phyloP scores from a whole-genome alignment of 1,284 basidiomycete species.

The Cryptococcus maquisensis region DNA sequence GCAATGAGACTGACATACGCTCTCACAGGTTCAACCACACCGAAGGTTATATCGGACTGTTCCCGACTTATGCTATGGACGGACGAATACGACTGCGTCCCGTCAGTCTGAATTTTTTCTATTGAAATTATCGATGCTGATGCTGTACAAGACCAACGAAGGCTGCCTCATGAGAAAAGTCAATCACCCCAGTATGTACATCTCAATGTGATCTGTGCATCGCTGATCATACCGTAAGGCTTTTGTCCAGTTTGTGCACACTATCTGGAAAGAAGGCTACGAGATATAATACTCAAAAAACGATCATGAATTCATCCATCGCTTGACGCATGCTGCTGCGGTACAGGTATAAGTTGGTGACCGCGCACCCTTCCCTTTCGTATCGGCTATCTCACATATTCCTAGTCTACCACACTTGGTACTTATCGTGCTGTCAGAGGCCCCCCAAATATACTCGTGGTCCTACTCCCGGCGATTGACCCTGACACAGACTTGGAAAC shows the following conservation, averaged over 20 bases:
- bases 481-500: too few species aligned
- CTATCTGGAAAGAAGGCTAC: constrained; percentile 50
- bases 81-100: constrained; percentile 39
- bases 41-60: constrained; percentile 64
- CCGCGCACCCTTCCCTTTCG: too few species aligned
- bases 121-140: neutral
- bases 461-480: too few species aligned
- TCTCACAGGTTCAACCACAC: constrained; percentile 58
- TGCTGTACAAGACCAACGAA: constrained; percentile 59
- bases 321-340: too few species aligned
- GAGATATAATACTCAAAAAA: neutral
- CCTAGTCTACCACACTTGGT: too few species aligned
- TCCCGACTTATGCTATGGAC: constrained; percentile 59
- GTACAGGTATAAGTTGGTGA: too few species aligned
- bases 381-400: too few species aligned
- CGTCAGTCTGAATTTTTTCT: constrained; percentile 16
- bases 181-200: constrained; percentile 42
- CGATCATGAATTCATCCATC: too few species aligned
- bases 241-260: constrained; percentile 74
- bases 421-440: too few species aligned
- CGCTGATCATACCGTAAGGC: constrained; percentile 35
- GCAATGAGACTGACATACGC: neutral
- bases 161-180: constrained; percentile 78
- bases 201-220: neutral
- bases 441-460: too few species aligned